Conservation (phyloP, 352 stramenopile genomes). For the Aphanomyces euteiches region DNA sequence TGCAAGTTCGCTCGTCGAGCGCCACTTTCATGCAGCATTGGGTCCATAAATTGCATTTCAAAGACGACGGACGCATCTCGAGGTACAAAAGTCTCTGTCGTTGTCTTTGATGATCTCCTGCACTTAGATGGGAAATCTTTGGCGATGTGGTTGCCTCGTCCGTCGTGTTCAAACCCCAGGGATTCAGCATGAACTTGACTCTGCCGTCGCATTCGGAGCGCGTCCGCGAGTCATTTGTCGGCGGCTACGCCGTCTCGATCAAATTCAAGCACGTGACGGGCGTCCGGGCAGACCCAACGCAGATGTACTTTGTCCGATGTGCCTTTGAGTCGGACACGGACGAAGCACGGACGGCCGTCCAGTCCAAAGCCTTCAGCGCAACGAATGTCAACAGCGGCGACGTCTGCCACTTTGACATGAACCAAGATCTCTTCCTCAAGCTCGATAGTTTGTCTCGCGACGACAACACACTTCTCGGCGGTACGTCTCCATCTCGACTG, state of each 20-base stretch:
- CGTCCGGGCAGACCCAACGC: conserved; percentile 45
- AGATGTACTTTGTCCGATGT: conserved; percentile 79
- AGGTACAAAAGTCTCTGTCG: conserved; percentile 27
- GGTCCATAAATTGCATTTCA: conserved; percentile 81
- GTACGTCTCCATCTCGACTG: background rate
- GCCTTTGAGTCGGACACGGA: conserved; percentile 82
- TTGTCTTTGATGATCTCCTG: background rate
- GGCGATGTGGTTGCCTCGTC: conserved; percentile 80
- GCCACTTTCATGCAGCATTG: conserved; percentile 85
- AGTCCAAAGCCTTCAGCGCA: conserved; percentile 40
- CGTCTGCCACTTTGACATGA: conserved; percentile 54
- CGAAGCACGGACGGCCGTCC: conserved; percentile 79
- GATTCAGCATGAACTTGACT: conserved; percentile 74
- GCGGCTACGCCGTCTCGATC: conserved; percentile 74
- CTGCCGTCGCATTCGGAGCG: conserved; percentile 72
- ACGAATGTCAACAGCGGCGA: conserved; percentile 17
- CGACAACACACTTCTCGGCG: conserved; percentile 70
- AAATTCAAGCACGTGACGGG: conserved; percentile 60
- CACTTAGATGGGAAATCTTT: conserved; percentile 69
- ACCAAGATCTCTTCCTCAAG: conserved; percentile 77
- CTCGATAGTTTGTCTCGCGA: conserved; percentile 78
- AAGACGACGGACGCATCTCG: conserved; percentile 44
- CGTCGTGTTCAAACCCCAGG: conserved; percentile 76
- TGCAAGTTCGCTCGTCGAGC: conserved; percentile 79
- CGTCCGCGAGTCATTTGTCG: conserved; percentile 80